Conservation (phyloP, 768 basidiomycete genomes). For the Mycena pura region DNA sequence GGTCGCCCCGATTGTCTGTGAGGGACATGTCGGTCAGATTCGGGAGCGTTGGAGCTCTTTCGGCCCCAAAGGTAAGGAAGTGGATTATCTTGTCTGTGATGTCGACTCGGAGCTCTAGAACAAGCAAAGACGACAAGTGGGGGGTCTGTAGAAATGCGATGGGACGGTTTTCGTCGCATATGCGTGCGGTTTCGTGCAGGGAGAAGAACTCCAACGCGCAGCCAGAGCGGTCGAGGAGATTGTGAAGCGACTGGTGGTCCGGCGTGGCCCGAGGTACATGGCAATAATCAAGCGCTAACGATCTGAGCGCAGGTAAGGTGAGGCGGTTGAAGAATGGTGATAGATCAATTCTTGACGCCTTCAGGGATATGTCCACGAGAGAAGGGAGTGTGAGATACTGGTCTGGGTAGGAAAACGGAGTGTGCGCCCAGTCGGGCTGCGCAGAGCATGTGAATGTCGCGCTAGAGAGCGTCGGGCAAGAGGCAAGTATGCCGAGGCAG, state of each 20-base stretch:
- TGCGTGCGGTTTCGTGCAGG: slow-evolving; percentile 15
- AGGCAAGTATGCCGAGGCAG: slow-evolving; percentile 15
- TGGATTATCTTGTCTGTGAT: slow-evolving; percentile 12
- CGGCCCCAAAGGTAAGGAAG: slow-evolving; percentile 4
- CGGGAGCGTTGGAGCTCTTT: background rate
- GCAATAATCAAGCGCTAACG: slow-evolving; percentile 16
- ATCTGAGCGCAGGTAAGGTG: slow-evolving; percentile 17
- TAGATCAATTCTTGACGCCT: slow-evolving; percentile 17
- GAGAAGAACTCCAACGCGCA: slow-evolving; percentile 8
- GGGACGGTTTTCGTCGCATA: slow-evolving; percentile 4
- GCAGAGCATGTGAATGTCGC: slow-evolving; percentile 14
- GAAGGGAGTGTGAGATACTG: slow-evolving; percentile 14
- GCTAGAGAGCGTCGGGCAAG: slow-evolving; percentile 7
- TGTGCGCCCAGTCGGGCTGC: slow-evolving; percentile 18
- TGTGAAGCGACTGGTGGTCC: slow-evolving; percentile 11
- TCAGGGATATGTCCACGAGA: slow-evolving; percentile 11
- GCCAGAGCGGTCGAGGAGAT: slow-evolving; percentile 14
- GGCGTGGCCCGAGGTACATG: slow-evolving; percentile 12
- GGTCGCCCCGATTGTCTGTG: slow-evolving; percentile 14
- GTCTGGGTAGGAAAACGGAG: slow-evolving; percentile 9
- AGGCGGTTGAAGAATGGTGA: slow-evolving; percentile 15
- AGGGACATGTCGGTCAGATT: slow-evolving; percentile 10
- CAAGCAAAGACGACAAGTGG: background rate
- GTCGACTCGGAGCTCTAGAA: slow-evolving; percentile 18
- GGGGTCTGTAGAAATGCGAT: slow-evolving; percentile 17